Evolutionary conservation across 805 yeast species (phyloP).

Genomic region (Scheffersomyces ergatensis): DNA sequence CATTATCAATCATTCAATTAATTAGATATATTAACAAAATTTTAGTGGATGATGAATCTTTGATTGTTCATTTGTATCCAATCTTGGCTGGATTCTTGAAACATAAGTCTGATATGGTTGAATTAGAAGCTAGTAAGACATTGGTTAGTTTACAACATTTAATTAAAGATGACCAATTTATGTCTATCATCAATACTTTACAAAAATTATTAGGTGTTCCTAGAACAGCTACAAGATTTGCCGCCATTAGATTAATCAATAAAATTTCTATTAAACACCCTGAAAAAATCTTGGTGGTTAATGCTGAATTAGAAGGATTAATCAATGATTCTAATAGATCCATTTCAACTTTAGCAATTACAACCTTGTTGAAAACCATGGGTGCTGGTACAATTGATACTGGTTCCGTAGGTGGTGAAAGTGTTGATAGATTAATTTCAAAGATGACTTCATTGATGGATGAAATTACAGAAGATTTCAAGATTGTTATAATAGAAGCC

Average conservation of each 20-base stretch:
- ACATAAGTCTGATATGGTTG: conserved; percentile 85
- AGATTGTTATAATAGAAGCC: conserved; percentile 92
- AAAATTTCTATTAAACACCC: conserved; percentile 81
- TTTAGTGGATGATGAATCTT: conserved; percentile 66
- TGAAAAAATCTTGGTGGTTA: conserved; percentile 73
- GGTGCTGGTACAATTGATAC: conserved; percentile 54
- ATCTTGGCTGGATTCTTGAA: conserved; percentile 68
- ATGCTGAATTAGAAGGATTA: conserved; percentile 79
- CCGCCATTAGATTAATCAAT: conserved; percentile 89
- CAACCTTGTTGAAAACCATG: conserved; percentile 93
- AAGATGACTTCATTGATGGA: conserved; percentile 86
- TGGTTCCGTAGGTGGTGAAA: conserved; percentile 43
- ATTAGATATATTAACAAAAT: conserved; percentile 78
- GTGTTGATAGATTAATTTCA: conserved; percentile 81
- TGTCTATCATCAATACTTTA: conserved; percentile 68
- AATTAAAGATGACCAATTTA: conserved; percentile 62
- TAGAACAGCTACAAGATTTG: conserved; percentile 83
- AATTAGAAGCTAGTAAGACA: conserved; percentile 86
- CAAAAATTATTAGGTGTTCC: conserved; percentile 83
- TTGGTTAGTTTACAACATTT: conserved; percentile 52
- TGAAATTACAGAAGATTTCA: conserved; percentile 94
- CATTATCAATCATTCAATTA: conserved; percentile 81
- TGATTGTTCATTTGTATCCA: conserved; percentile 58
- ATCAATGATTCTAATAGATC: conserved; percentile 88
- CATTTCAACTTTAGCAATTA: conserved; percentile 94